Evolutionary conservation across 805 yeast species (phyloP), one percentile per base, ranked within the genome.

Genomic region (Candida tibetensis): DNA sequence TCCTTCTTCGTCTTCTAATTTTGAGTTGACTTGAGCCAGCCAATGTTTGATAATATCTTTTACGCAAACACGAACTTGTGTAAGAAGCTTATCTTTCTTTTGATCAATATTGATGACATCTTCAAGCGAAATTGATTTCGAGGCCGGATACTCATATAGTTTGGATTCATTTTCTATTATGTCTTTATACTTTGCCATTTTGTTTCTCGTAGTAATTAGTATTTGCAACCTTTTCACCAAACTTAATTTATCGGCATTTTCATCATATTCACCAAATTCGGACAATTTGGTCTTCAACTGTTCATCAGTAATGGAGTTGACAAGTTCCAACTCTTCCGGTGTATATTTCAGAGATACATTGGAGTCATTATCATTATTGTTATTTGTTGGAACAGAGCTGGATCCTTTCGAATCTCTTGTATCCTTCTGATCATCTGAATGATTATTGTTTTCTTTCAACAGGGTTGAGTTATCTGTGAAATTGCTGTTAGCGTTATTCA

Each of bases 11-110:
- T 52, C 29, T 18, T 28, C 44, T 46, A 27, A 17, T 39, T 44
- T 17, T 21, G 41, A 22, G 21, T 2, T 52, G 5, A 19, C 33
- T 7, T 29, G 28, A 2, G 30, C 36, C 35, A 70, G 65, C 76
- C 82, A 77, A 32, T 60, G 52, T n/a, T 43, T 40, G n/a, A 79
- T 40, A 9, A 81, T 37, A 9, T 57, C 48, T 41, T 69, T 73
- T 32, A 79, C 48, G 45, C 72, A 76, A n/a, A 64, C 68, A 40
- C 85, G 58, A 28, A 74, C 37, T 51, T 77, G 76, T 15, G 58
- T 30, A 19, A 49, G 39, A 15, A 74, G 57, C 42, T 65, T 61
- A 13, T 52, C 44, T 25, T 48, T 39, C 39, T 63, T 49, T 5
- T 34, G 32, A 14, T 17, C 40, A 12, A 40, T 19, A 13, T 40